A percentile compares a stretch with the other conserved stretches of the same genome.
Conservation (phyloP, 441 rosid species). For the Adansonia gregorii region DNA sequence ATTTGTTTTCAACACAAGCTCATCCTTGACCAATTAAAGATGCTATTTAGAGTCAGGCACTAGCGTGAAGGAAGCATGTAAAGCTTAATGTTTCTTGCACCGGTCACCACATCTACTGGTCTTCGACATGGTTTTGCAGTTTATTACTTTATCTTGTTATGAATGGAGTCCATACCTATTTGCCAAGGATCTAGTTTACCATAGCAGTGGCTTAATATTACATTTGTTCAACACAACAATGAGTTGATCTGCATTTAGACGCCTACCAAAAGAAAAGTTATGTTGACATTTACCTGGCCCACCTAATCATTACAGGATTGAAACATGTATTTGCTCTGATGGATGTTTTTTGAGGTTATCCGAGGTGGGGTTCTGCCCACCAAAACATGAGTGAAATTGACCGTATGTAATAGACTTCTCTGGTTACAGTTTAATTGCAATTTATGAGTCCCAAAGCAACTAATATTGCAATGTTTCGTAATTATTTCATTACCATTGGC, state of each 20-base stretch:
- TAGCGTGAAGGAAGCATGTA: slow-evolving; percentile 19
- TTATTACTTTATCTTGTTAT: slow-evolving; percentile 25
- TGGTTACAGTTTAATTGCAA: slow-evolving; percentile 24
- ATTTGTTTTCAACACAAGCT: slow-evolving; percentile 86
- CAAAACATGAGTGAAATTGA: slow-evolving; percentile 31
- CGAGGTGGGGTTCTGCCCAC: slow-evolving; percentile 33
- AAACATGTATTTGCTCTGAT: slow-evolving; percentile 35
- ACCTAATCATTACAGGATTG: slow-evolving; percentile 28
- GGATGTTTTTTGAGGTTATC: slow-evolving; percentile 27
- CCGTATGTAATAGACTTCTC: slow-evolving; percentile 37
- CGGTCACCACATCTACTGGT: slow-evolving; percentile 8
- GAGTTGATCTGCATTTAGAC: slow-evolving; percentile 28
- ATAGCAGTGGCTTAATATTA: slow-evolving; percentile 17
- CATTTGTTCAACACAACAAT: not conserved
- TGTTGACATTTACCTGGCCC: slow-evolving; percentile 27
- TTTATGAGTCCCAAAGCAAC: slow-evolving; percentile 29
- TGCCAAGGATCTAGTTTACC: slow-evolving; percentile 25
- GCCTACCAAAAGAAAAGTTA: slow-evolving; percentile 23
- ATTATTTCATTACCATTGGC: slow-evolving; percentile 30
- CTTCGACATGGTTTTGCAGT: slow-evolving; percentile 25
- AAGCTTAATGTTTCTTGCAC: slow-evolving; percentile 21
- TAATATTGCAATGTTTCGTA: slow-evolving; percentile 26
- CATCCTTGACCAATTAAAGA: slow-evolving; percentile 77
- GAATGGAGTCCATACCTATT: slow-evolving; percentile 20
- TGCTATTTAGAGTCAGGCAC: slow-evolving; percentile 31